Evolutionary conservation across 495 filamentous ascomycete genomes (phyloP).

Genomic region (Hyaloscypha hepaticicola): DNA sequence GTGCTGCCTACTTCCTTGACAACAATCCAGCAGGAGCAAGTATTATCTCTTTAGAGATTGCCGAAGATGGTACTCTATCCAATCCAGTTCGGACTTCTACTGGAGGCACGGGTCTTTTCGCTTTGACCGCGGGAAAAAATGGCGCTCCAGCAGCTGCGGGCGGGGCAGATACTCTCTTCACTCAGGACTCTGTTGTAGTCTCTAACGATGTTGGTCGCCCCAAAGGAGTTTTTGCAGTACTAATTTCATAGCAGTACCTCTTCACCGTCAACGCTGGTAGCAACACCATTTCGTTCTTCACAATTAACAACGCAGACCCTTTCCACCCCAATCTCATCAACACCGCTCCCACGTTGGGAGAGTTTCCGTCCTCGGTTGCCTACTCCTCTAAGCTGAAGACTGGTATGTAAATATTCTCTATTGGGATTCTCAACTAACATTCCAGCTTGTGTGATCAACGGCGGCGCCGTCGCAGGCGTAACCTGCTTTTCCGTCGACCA

Average conservation of each 20-base stretch:
- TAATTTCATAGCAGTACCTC: slow-evolving; percentile 26
- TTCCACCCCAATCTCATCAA: slow-evolving; percentile 32
- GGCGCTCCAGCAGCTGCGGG: slow-evolving; percentile 11
- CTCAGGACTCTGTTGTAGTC: slow-evolving; percentile 34
- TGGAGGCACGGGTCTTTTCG: slow-evolving; percentile 31
- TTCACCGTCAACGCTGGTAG: slow-evolving; percentile 36
- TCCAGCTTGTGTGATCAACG: slow-evolving; percentile 34
- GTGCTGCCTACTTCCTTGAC: slow-evolving; percentile 36
- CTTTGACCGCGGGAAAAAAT: slow-evolving; percentile 20
- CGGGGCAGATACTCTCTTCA: slow-evolving; percentile 32
- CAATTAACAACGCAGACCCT: slow-evolving; percentile 29
- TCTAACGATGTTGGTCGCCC: slow-evolving; percentile 22
- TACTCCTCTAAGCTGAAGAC: slow-evolving; percentile 30
- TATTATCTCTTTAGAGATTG: slow-evolving; percentile 33
- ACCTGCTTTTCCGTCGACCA: slow-evolving; percentile 32
- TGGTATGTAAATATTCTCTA: slow-evolving; percentile 10
- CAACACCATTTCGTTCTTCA: slow-evolving; percentile 36
- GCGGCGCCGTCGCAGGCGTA: slow-evolving; percentile 29
- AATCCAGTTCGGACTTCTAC: slow-evolving; percentile 31
- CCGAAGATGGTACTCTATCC: slow-evolving; percentile 31
- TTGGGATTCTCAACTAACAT: slow-evolving; percentile 5
- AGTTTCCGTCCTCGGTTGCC: slow-evolving; percentile 35
- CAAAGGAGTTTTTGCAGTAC: not conserved
- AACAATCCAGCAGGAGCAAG: slow-evolving; percentile 32
- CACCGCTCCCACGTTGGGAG: slow-evolving; percentile 30